phyloP scores from a whole-genome alignment of 768 basidiomycete species.

The Rhodotorula babjevae region DNA sequence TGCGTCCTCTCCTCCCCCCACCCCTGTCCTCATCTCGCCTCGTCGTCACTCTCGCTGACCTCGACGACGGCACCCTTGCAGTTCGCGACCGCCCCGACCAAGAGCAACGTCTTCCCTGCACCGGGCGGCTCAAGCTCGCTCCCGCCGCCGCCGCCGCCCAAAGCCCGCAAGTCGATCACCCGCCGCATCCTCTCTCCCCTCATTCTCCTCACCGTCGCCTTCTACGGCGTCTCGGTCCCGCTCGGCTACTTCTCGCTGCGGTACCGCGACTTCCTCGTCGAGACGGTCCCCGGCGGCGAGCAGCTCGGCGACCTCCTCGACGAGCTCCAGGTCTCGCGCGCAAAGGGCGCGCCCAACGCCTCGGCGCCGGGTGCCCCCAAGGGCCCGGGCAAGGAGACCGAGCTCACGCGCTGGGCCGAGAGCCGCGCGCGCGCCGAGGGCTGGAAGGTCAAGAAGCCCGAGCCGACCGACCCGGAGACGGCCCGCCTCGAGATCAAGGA shows the following conservation, averaged over 20 bases:
- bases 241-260: constrained; percentile 43
- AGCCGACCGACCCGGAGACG: constrained; percentile 31
- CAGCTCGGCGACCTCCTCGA: constrained; percentile 76
- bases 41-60: no score
- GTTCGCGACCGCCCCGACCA: constrained; percentile 26
- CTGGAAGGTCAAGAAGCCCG: constrained; percentile 39
- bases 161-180: constrained; percentile 31
- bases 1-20: neutral
- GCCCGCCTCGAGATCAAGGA: constrained; percentile 32
- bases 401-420: constrained; percentile 45
- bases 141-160: constrained; percentile 12
- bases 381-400: constrained; percentile 28
- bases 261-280: constrained; percentile 82
- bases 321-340: constrained; percentile 50
- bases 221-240: constrained; percentile 40
- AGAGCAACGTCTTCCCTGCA: constrained; percentile 16
- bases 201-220: constrained; percentile 35
- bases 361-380: constrained; percentile 17
- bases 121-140: neutral
- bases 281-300: constrained; percentile 71
- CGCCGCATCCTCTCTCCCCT: constrained; percentile 38
- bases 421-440: constrained; percentile 40
- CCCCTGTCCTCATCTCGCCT: no score
- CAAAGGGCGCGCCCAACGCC: neutral
- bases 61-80: no score